Percentiles rank a stretch among this genome's conserved stretches.
Conservation (phyloP, 2,329 filamentous ascomycete genomes). For the Aspergillus quadricinctus region DNA sequence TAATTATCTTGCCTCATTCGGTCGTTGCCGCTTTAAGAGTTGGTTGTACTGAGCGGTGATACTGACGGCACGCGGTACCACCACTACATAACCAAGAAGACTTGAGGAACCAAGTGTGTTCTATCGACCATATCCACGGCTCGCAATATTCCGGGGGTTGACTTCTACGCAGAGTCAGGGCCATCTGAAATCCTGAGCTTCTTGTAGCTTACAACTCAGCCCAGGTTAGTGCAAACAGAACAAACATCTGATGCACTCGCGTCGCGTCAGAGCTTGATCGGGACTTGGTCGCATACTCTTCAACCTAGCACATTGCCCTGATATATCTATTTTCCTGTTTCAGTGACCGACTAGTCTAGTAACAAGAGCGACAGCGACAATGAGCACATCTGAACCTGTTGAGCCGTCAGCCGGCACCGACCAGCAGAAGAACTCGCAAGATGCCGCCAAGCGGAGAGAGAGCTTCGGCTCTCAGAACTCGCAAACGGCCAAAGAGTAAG, state of each 20-base stretch:
- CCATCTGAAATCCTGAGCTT: too few species aligned
- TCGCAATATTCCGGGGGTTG: too few species aligned
- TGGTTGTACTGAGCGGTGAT: too few species aligned
- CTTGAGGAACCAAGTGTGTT: too few species aligned
- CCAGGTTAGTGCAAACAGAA: slow-evolving; percentile 18
- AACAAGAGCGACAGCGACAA: slow-evolving; percentile 1
- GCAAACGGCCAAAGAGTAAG: slow-evolving; percentile 68
- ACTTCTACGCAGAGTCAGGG: too few species aligned
- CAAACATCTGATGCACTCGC: slow-evolving; percentile 22
- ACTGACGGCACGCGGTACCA: too few species aligned
- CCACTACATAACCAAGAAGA: too few species aligned
- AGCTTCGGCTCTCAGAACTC: slow-evolving; percentile 54
- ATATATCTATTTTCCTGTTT: background rate
- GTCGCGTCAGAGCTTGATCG: slow-evolving; percentile 4
- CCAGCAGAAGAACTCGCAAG: slow-evolving; percentile 8
- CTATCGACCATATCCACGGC: too few species aligned
- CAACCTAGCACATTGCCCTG: background rate
- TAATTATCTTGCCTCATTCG: slow-evolving; percentile 5
- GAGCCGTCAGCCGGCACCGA: slow-evolving; percentile 9
- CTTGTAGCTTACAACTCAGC: background rate
- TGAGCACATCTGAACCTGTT: slow-evolving; percentile 19
- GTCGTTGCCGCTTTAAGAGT: background rate
- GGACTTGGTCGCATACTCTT: background rate
- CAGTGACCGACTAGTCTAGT: background rate
- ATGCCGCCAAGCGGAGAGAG: slow-evolving; percentile 26